Base-by-base conservation (phyloP, 1,284 basidiomycete genomes). In the Anthracocystis walkeri region DNA sequence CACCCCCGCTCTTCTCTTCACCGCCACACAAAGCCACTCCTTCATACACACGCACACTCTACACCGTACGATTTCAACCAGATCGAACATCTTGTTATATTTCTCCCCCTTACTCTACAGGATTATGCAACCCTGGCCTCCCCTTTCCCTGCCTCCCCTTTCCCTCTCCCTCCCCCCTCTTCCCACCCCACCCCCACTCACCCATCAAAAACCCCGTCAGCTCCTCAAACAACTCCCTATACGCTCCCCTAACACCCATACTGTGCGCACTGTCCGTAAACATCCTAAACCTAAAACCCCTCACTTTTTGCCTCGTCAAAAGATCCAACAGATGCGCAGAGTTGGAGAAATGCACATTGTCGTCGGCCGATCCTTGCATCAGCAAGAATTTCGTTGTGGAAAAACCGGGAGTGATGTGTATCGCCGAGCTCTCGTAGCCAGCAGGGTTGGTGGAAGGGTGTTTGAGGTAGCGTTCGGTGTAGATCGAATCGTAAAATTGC, bases 401-500 rank as follows among this genome's bases (percentile, higher is more conserved):
- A 88, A 97, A 98, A 6, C 91, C 93, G 10, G 91, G 90, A 53
- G 94, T 92, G 82, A 94, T 91, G 71, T 91, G 91, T 51, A 99
- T 91, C 0, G 92, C 92, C 14, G 92, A 91, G 48, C 91, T 91
- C 72, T 90, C 86, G 87, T 99, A 99, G 5, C 96, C 96, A 0
- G 87, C 89, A 0, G 89, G 88, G 85, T 99, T 98, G 16, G 89
- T 86, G 14, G 87, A 83, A 0, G 94, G 94, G 27, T 92, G 88
- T 78, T 91, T 91, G 94, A 98, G 95, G 88, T 97, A 98, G n/a
- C 96, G 91, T 82, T 98, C 95, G 2, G 96, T 97, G 85, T 95
- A 94, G 58, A 95, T 90, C 7, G 92, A 91, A 91, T 85, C 83
- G 94, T 92, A 82, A 48, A 82, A 78, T 21, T 67, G 45, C 86